phyloP scores from a whole-genome alignment of 352 stramenopile species.

The Globisporangium canariense region DNA sequence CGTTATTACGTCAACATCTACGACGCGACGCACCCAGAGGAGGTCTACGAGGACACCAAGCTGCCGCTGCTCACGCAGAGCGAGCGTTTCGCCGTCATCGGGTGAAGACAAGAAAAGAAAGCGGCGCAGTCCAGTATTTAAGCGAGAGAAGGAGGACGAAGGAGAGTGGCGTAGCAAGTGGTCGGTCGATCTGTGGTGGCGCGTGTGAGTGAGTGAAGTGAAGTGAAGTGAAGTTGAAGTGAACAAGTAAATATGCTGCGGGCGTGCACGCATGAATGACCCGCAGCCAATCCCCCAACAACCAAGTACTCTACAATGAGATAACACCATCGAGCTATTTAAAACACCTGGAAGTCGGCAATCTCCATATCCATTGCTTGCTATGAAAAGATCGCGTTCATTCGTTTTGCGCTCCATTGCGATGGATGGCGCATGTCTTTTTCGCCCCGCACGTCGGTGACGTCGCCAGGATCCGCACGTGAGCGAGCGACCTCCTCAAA shows the following conservation, averaged over 20 bases:
- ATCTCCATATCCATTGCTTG: no score
- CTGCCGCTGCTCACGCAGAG: constrained; percentile 59
- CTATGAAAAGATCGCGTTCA: no score
- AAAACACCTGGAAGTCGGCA: no score
- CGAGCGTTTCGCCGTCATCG: constrained; percentile 68
- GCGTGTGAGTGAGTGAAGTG: constrained; percentile 8
- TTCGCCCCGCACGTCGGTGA: no score
- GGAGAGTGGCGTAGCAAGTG: constrained; percentile 10
- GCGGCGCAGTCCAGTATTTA: constrained; percentile 7
- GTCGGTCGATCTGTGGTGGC: background rate
- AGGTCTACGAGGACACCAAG: constrained; percentile 33
- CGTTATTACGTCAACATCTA: constrained; percentile 90
- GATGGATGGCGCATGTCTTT: no score
- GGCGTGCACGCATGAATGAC: no score
- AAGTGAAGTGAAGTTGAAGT: background rate
- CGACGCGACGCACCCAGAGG: constrained; percentile 45
- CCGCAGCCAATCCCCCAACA: no score
- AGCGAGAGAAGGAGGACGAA: background rate
- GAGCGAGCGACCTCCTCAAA: no score
- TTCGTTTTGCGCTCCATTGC: no score
- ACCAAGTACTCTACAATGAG: no score
- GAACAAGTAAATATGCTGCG: background rate
- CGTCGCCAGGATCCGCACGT: no score
- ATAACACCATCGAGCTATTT: no score
- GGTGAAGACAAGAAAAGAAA: constrained; percentile 11